phyloP scores from a whole-genome alignment of 2,329 filamentous ascomycete species.

The Passalora sequoiae region DNA sequence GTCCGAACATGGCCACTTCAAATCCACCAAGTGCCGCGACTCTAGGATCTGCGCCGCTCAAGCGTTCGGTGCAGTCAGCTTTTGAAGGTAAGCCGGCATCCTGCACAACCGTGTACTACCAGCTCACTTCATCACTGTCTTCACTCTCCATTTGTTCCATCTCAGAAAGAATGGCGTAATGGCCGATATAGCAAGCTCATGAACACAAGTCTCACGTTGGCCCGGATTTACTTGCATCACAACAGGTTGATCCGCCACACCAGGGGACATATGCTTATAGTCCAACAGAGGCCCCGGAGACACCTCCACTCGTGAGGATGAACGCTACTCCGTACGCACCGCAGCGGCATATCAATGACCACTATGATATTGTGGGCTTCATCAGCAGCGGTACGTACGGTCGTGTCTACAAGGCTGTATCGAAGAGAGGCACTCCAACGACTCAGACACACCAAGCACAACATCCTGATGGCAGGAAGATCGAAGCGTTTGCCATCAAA shows the following conservation, averaged over 20 bases:
- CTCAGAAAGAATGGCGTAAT: no score
- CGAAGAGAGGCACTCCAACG: conserved; percentile 68
- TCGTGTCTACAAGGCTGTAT: conserved; percentile 90
- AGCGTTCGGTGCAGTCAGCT: conserved; percentile 37
- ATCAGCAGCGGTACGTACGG: conserved; percentile 98
- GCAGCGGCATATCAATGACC: conserved; percentile 85
- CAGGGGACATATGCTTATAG: no score
- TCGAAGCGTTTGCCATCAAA: conserved; percentile 93
- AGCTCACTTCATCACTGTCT: no score
- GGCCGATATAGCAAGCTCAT: no score
- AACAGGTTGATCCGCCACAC: not conserved
- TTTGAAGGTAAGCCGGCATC: conserved; percentile 35
- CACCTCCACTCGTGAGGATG: conserved; percentile 32
- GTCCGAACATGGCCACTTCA: no score
- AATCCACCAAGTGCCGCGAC: conserved; percentile 14
- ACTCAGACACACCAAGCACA: conserved; percentile 20
- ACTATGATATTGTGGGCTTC: conserved; percentile 95
- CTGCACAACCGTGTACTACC: no score
- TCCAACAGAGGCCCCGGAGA: conserved; percentile 25
- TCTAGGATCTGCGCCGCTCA: conserved; percentile 22
- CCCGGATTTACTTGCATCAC: not conserved
- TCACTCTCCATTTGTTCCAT: no score
- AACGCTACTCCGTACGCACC: conserved; percentile 48
- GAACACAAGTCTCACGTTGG: not conserved
- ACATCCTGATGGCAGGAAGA: conserved; percentile 30